Evolutionary conservation across 2,329 filamentous ascomycete genomes (phyloP), one percentile per base, ranked within the genome.

Genomic region (Fusarium sp.): DNA sequence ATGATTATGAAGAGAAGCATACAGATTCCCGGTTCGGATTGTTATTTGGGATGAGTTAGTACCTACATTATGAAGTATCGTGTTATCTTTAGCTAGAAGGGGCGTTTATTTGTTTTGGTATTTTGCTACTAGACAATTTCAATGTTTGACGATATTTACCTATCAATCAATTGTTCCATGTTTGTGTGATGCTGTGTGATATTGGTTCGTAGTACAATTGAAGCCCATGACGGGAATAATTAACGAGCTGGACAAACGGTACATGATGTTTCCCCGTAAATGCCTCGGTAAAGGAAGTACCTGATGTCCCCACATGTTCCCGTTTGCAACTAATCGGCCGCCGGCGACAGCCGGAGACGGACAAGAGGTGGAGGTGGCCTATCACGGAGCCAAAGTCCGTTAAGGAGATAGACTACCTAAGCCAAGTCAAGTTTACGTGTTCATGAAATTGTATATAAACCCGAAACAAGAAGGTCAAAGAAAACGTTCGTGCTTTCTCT

Each of bases 21-120:
- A 63, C 71, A 70, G 57, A 72, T 67, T 61, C 67, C 63, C 57
- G 59, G 65, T 49, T 42, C 54, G 69, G 67, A 58, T 66, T 65
- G 53, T 63, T 67, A 57, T 67, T 67, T 66, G 72, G 61, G 61
- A 70, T 65, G 71, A 73, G 63, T 71, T 29, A 29, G 34, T 37
- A 37, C 16, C 13, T 32, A 74, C 74, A 70, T 75, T 58, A 75
- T 51, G 69, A 76, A 70, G 71, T 74, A 76, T 74, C 53, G 62
- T 70, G 69, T 59, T 70, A 70, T 57, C 37, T 58, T 70, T 66
- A 67, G 69, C 48, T 69, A 72, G 65, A 72, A 72, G 52, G 64
- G 72, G 72, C 72, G 72, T 76, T 75, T 70, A 34, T 52, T 53
- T 53, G 49, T n/a, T 56, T 51, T 37, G 34, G 34, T 37, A 18